Percentiles rank a stretch among this genome's conserved stretches.
phyloP scores from a whole-genome alignment of 441 rosid genomes.

The Euphorbia celastroides region DNA sequence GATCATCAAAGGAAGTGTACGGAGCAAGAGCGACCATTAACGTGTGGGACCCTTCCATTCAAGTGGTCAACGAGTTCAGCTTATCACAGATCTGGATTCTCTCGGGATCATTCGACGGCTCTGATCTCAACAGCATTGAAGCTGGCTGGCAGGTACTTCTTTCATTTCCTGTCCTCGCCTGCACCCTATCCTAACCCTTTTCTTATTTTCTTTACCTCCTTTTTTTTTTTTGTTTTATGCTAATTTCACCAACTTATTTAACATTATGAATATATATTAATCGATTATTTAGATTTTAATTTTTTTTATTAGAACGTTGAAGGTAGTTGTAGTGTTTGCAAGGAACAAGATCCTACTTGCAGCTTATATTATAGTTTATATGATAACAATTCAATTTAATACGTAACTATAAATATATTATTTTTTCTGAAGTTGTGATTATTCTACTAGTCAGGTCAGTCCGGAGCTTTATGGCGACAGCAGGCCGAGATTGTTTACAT shows the following conservation, averaged over 20 bases:
- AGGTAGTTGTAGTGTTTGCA: neutral
- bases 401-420: neutral
- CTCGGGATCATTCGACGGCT: slow-evolving; percentile 94
- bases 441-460: slow-evolving; percentile 92
- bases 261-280: neutral
- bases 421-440: slow-evolving; percentile 42
- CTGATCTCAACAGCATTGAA: slow-evolving; percentile 99
- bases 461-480: slow-evolving; percentile 99
- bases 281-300: neutral
- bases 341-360: neutral
- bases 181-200: slow-evolving; percentile 20
- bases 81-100: slow-evolving; percentile 97
- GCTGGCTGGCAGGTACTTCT: slow-evolving; percentile 99
- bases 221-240: neutral
- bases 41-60: slow-evolving; percentile 94
- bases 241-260: neutral
- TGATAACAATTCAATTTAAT: neutral
- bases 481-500: slow-evolving; percentile 91
- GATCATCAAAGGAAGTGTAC: slow-evolving; percentile 59
- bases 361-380: neutral
- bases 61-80: slow-evolving; percentile 90
- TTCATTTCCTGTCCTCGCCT: slow-evolving; percentile 30
- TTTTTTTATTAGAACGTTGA: neutral
- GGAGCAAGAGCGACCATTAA: slow-evolving; percentile 94
- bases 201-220: no score